Conservation (phyloP, 176 grass and related monocot species). For the Oryza australiensis region DNA sequence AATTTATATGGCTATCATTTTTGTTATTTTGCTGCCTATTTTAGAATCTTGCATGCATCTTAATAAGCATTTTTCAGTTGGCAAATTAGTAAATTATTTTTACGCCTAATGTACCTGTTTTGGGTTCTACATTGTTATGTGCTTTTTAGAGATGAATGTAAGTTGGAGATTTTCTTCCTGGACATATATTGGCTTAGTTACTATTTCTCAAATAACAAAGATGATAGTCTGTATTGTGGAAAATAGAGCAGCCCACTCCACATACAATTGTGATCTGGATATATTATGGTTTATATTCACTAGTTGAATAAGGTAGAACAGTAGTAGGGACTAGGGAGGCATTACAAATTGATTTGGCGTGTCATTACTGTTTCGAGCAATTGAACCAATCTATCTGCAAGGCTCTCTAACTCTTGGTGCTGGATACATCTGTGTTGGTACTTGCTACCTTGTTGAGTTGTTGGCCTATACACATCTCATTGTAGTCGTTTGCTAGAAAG, state of each 20-base stretch:
- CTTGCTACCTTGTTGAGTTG: neutral
- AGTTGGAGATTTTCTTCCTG: neutral
- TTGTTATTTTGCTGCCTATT: neutral
- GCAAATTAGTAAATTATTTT: neutral
- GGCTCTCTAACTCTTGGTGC: neutral
- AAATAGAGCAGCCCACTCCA: neutral
- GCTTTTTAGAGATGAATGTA: neutral
- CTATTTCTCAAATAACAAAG: slow-evolving; percentile 20
- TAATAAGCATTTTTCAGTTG: neutral
- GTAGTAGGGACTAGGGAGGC: neutral
- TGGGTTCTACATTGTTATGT: neutral
- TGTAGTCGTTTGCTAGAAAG: neutral
- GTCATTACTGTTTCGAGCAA: neutral
- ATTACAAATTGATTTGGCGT: neutral
- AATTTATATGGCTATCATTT: neutral
- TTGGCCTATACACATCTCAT: neutral
- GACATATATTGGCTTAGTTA: neutral
- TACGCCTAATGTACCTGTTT: neutral
- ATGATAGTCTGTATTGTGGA: neutral
- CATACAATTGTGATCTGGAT: neutral
- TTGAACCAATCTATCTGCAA: neutral
- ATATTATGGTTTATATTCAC: neutral
- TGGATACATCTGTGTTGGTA: neutral
- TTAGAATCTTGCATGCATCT: neutral
- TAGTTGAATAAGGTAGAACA: neutral